Base-by-base conservation (phyloP, 805 yeast species). In the Saturnispora kantuleensis region DNA sequence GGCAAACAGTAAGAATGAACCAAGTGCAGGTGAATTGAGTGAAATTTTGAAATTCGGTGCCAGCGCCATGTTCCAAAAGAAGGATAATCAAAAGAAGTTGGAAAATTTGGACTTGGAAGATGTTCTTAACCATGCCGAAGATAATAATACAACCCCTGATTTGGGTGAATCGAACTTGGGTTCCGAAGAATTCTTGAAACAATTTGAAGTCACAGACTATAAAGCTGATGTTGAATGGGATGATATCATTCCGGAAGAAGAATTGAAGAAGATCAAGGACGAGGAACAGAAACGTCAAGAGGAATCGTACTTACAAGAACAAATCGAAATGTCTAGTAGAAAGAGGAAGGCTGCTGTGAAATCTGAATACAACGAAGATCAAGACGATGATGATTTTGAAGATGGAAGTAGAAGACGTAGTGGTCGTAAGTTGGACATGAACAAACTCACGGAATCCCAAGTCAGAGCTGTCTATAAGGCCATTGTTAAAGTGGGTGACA, bases 191-290 rank as follows among this genome's bases (percentile, higher is more conserved):
- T 93, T 93, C 59, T 73, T 93, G 66, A 87, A 79, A 58, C 99
- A 93, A 65, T 93, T 93, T 62, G 98, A 93, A 65, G 98, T 93
- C 43, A 93, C 99, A 0, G 98, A 93, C 61, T 94, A 89, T 63
- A 93, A 93, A 67, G 97, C 98, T 1, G 96, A 90, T 62, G 88
- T 90, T 49, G 94, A 88, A 51, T 93, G 99, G 99, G 97, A 93
- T 67, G 99, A 93, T 63, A 93, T 93, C 54, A 93, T 93, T 56
- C 99, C 99, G 0, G 89, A 86, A 52, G 95, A 85, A 38, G 98
- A 93, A 62, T 70, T 94, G 51, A 74, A 79, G 48, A 86, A 84
- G 60, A 71, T 93, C 55, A 93, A 93, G 60, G 95, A 84, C 51
- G 95, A 88, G 45, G 98, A 93, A 60, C 81, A 83, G 70, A 82